Evolutionary conservation across 2,329 filamentous ascomycete species (phyloP).

Genomic region (Trichoderma sp.): DNA sequence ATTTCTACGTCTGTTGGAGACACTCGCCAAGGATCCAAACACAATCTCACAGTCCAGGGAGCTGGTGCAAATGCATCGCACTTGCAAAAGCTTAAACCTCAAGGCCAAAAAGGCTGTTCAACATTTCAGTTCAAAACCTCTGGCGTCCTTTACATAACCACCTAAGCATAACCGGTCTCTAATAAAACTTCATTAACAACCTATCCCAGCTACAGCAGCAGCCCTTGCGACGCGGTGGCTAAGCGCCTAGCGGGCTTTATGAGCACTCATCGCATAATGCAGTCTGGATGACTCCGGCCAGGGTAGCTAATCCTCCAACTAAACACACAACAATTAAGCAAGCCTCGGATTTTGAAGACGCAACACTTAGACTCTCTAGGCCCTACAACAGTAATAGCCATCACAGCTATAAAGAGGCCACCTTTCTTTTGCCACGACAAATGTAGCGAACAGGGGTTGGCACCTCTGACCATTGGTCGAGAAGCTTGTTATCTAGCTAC

Average conservation of each 20-base stretch:
- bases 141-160: background rate
- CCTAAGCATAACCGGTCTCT: background rate
- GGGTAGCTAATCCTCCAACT: background rate
- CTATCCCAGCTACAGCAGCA: background rate
- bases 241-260: background rate
- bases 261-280: background rate
- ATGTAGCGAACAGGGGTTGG: background rate
- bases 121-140: background rate
- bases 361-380: background rate
- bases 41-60: background rate
- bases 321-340: background rate
- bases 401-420: background rate
- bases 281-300: background rate
- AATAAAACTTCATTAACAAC: background rate
- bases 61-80: background rate
- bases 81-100: background rate
- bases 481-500: background rate
- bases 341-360: background rate
- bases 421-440: background rate
- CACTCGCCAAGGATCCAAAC: background rate
- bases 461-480: background rate
- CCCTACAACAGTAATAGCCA: background rate
- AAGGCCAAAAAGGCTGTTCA: conserved; percentile 8
- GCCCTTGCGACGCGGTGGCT: background rate
- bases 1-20: conserved; percentile 3